A percentile compares a stretch with the other conserved stretches of the same genome.
Conservation (phyloP, 805 yeast genomes). For the Kazachstania kunashirensis region DNA sequence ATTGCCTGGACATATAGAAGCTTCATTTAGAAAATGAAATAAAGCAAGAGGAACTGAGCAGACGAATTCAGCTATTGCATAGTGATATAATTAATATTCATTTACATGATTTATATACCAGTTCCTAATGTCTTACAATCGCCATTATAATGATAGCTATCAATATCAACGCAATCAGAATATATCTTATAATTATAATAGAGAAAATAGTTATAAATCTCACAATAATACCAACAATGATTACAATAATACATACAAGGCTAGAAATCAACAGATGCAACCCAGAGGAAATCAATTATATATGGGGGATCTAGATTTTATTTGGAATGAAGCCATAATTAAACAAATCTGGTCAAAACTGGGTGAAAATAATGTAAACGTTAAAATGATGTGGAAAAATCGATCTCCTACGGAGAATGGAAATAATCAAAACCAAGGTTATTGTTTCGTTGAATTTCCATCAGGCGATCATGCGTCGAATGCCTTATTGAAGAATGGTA, state of each 20-base stretch:
- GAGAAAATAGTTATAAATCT: no score
- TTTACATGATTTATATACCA: no score
- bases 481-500: slow-evolving; percentile 62
- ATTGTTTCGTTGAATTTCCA: slow-evolving; percentile 74
- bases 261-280: neutral
- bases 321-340: slow-evolving; percentile 68
- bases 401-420: slow-evolving; percentile 22
- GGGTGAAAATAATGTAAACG: slow-evolving; percentile 50
- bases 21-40: no score
- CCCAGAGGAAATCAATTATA: slow-evolving; percentile 36
- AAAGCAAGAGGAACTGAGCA: no score
- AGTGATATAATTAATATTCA: no score
- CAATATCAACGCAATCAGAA: no score
- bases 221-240: no score
- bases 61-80: no score
- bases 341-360: slow-evolving; percentile 58
- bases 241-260: neutral
- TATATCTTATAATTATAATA: no score
- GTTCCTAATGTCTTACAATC: no score
- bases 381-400: slow-evolving; percentile 64
- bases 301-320: slow-evolving; percentile 88
- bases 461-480: slow-evolving; percentile 48
- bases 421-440: slow-evolving; percentile 43
- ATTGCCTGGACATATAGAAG: no score
- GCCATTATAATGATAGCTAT: neutral